Evolutionary conservation across 352 stramenopile species (phyloP), one percentile per base, ranked within the genome.

Genomic region (Phytophthora cryptogea): DNA sequence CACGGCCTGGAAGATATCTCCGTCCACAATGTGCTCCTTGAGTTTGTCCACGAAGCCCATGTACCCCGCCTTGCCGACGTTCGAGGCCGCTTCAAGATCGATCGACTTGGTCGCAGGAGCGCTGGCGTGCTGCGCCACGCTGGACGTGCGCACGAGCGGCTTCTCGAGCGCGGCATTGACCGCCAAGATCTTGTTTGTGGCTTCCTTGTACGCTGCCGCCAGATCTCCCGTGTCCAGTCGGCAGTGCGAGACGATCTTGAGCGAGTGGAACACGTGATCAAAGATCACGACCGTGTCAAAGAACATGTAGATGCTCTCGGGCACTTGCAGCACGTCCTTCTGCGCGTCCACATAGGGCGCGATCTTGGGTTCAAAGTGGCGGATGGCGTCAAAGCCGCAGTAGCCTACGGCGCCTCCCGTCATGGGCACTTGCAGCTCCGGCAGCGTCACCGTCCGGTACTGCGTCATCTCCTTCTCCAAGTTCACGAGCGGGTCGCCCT

Each of bases 271-370:
- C 8, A 94, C 86, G 70, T 95, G 88, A 67, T 96, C 88, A 61
- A 96, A 96, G 30, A 95, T 86, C 39, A 96, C 81, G 37, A 95
- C 76, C 50, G 86, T 95, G 70, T 95, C 81, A 40, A 94, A 94
- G 58, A 96, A 85, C 88, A 96, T 96, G 68, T 94, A 96, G 62
- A 94, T 89, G 60, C 85, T 94, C 70, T 96, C 88, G 13, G 88
- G 88, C 16, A 95, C 81, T 28, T 88, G 57, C 13, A 96, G 63
- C 54, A 94, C 77, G 56, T 96, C 86, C 42, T 72, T 77, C 56
- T 96, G 88, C 7, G 67, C 64, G 23, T 84, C 82, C 32, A 96
- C 74, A 51, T 81, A 92, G 2, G 86, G 85, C 39, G 83, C 85
- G 30, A 95, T 76, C 59, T 79, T 89, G 36, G 85, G 86, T 46